phyloP scores from a whole-genome alignment of 2,329 filamentous ascomycete species.

The Elsinoe fawcettii region DNA sequence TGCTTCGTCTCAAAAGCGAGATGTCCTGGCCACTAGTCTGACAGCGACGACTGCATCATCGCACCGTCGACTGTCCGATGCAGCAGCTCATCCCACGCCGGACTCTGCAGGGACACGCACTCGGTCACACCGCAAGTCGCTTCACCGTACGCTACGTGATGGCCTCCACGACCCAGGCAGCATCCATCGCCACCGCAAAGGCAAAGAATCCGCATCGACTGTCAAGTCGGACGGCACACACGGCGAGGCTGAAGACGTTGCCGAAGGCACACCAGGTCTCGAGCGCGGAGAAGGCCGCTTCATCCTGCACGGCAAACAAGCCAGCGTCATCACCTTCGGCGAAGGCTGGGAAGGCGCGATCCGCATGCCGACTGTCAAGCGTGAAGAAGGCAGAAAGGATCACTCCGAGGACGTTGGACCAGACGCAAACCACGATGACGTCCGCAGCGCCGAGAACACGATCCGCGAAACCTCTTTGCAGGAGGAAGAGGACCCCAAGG shows the following conservation, averaged over 20 bases:
- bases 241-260: constrained; percentile 42
- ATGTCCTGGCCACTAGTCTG: constrained; percentile 9
- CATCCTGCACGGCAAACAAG: constrained; percentile 95
- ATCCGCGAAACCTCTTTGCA: not conserved
- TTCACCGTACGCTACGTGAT: constrained; percentile 85
- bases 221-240: constrained; percentile 37
- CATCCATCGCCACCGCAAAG: constrained; percentile 65
- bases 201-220: constrained; percentile 63
- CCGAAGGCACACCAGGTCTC: constrained; percentile 57
- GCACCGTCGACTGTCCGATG: constrained; percentile 25
- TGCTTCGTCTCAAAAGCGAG: constrained; percentile 5
- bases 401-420: not conserved
- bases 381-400: not conserved
- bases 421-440: not conserved
- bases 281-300: constrained; percentile 79
- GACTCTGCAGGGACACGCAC: constrained; percentile 28
- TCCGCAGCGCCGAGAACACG: constrained; percentile 1
- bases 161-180: constrained; percentile 19
- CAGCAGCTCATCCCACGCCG: constrained; percentile 36
- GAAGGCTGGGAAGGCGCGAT: constrained; percentile 61
- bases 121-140: constrained; percentile 66
- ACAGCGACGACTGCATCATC: constrained; percentile 16
- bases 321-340: constrained; percentile 92
- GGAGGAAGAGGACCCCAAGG: not conserved
- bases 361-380: constrained; percentile 17